Base-by-base conservation (phyloP, 1,139 yeast genomes). In the Kodamaea ohmeri region DNA sequence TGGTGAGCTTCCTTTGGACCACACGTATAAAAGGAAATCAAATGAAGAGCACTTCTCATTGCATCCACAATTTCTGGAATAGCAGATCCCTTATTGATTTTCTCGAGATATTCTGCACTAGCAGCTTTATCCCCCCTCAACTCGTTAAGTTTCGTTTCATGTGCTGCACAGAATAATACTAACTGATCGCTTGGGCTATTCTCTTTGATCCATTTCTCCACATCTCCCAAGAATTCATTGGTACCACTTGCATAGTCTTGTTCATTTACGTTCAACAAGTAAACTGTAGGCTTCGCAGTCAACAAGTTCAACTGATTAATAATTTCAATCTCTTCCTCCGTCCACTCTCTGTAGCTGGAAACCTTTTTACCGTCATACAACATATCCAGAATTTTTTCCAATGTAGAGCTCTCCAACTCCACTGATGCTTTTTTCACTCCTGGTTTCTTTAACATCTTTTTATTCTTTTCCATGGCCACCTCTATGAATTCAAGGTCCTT, bases 1-100 rank as follows among this genome's bases (percentile, higher is more conserved):
- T 92, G 96, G 48, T 95, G 73, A 4, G 88, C 90, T 63, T 92
- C 97, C 35, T 78, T 74, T 9, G 88, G 83, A 9, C 97, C 97
- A 61, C 95, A 84, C 1, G 98, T 90, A 67, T 84, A 90, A 64
- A 82, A 92, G 33, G 96, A 85, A 33, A 90, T 83, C 48, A 90
- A 71, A 39, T 78, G 73, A 33, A 90, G 66, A 2, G 82, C 77
- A 19, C 67, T 58, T 50, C 95, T 76, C 89, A 89, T 86, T 36
- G 74, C 67, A 19, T 67, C 63, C 15, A 82, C 77, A 17, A 79
- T 71, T 11, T 49, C 45, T 0, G 76, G 72, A 25, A 78, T 56
- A 1, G 75, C 72, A 30, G 76, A 65, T 0, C 46, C 48, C 15
- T 26, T 32, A 13, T 36, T 38, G 11, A 39, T 19, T 7, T 36